phyloP scores from a whole-genome alignment of 2,329 filamentous ascomycete genomes.

The Fusarium verrucosum region DNA sequence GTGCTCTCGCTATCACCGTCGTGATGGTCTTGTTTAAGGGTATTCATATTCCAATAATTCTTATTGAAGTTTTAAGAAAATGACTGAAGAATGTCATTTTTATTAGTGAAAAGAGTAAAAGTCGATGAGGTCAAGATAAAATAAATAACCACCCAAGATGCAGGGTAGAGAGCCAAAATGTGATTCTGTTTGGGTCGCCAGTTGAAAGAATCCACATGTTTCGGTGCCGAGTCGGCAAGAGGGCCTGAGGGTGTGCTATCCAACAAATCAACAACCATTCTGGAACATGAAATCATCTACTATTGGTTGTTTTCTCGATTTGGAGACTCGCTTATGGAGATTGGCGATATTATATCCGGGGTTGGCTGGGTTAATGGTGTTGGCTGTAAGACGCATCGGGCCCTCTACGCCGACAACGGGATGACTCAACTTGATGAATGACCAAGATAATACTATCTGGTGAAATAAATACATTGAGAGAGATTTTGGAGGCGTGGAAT shows the following conservation, averaged over 20 bases:
- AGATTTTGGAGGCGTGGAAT: not conserved
- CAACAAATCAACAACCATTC: not conserved
- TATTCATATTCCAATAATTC: slow-evolving; percentile 8
- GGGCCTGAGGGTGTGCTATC: not conserved
- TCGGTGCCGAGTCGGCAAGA: slow-evolving; percentile 34
- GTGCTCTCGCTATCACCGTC: not conserved
- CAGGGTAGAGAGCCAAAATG: slow-evolving; percentile 8
- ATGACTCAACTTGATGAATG: not conserved
- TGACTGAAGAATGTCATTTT: not conserved
- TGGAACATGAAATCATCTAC: not conserved
- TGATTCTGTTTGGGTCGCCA: slow-evolving; percentile 5
- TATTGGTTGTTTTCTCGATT: not conserved
- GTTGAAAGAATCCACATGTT: slow-evolving; percentile 12
- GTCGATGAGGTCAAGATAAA: not conserved
- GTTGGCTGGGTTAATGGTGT: not conserved
- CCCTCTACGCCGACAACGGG: not conserved
- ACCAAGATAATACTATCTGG: not conserved
- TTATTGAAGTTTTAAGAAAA: not conserved
- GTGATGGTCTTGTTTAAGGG: not conserved
- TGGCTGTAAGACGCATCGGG: not conserved
- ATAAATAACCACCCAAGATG: slow-evolving; percentile 19
- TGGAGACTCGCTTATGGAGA: not conserved
- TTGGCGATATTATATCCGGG: slow-evolving; percentile 1
- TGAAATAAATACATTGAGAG: not conserved
- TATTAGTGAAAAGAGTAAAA: not conserved